Conservation (phyloP, 352 stramenopile species). For the Phytophthora pseudosyringae region DNA sequence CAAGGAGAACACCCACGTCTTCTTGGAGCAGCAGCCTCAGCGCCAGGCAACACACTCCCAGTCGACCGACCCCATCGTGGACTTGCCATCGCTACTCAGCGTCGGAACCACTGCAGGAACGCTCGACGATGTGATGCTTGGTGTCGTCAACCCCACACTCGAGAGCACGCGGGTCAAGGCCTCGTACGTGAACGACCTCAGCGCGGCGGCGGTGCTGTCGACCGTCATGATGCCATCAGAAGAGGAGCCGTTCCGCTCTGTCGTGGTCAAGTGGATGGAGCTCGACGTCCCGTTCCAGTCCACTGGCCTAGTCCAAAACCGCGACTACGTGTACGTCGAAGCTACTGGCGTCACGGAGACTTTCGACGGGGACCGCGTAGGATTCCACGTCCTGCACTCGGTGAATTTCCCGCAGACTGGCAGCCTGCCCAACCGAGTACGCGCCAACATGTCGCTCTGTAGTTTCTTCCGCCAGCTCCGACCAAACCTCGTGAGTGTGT, state of each 20-base stretch:
- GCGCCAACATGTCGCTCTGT: constrained; percentile 48
- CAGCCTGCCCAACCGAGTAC: constrained; percentile 43
- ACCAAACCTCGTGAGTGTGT: constrained; percentile 48
- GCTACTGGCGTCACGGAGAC: constrained; percentile 23
- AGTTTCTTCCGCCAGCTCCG: constrained; percentile 54
- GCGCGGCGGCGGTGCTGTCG: constrained; percentile 26
- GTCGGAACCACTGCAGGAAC: constrained; percentile 29
- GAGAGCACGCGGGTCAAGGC: constrained; percentile 41
- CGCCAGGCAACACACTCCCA: not conserved
- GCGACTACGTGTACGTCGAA: constrained; percentile 54
- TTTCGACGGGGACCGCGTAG: constrained; percentile 33
- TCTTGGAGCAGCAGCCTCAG: constrained; percentile 21
- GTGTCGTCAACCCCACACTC: constrained; percentile 34
- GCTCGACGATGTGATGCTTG: constrained; percentile 49
- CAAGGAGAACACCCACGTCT: constrained; percentile 32
- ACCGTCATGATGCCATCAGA: constrained; percentile 33
- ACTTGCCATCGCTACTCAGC: constrained; percentile 26
- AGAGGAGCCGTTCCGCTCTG: constrained; percentile 30
- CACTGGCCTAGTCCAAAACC: constrained; percentile 34
- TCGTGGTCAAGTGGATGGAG: constrained; percentile 46
- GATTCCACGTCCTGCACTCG: constrained; percentile 32
- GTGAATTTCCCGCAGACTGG: constrained; percentile 23
- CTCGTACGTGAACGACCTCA: constrained; percentile 39
- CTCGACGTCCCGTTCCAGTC: constrained; percentile 34
- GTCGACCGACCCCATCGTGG: not conserved